Evolutionary conservation across 2,329 filamentous ascomycete species (phyloP).

Genomic region (Coniochaeta pulveracea): DNA sequence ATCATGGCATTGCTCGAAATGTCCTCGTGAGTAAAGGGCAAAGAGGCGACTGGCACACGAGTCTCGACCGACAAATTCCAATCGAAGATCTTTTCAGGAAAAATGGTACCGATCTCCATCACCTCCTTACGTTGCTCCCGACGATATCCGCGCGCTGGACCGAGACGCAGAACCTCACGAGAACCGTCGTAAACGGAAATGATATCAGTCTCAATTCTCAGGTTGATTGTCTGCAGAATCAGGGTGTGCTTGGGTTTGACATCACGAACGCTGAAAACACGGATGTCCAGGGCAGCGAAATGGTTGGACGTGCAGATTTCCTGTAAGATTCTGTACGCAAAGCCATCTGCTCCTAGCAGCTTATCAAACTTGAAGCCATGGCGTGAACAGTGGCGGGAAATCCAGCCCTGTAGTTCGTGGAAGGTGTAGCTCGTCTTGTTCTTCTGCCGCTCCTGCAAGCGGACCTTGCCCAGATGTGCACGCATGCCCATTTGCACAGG

Average conservation of each 20-base stretch:
- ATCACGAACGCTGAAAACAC: background rate
- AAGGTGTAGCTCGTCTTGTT: constrained; percentile 8
- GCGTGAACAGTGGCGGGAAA: constrained; percentile 8
- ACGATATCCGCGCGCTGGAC: constrained; percentile 6
- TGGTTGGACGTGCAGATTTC: background rate
- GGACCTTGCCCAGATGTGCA: constrained; percentile 10
- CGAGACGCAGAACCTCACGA: constrained; percentile 5
- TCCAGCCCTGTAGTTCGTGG: constrained; percentile 7
- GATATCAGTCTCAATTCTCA: constrained; percentile 10
- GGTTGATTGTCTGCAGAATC: constrained; percentile 10
- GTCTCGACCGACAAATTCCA: constrained; percentile 23
- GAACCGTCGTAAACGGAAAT: constrained; percentile 5
- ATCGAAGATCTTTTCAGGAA: constrained; percentile 22
- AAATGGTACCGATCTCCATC: constrained; percentile 17
- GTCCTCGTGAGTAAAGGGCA: constrained; percentile 12
- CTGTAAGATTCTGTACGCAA: background rate
- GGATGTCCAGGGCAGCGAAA: constrained; percentile 1
- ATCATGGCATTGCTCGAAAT: constrained; percentile 16
- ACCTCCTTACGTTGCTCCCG: constrained; percentile 9
- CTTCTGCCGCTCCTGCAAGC: constrained; percentile 11
- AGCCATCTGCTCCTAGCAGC: constrained; percentile 5
- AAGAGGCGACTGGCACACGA: constrained; percentile 7
- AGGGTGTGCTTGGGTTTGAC: constrained; percentile 8
- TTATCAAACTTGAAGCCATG: constrained; percentile 8
- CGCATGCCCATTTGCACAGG: constrained; percentile 13